Base-by-base conservation (phyloP, 495 filamentous ascomycete species). In the Penicillium coprophilum region DNA sequence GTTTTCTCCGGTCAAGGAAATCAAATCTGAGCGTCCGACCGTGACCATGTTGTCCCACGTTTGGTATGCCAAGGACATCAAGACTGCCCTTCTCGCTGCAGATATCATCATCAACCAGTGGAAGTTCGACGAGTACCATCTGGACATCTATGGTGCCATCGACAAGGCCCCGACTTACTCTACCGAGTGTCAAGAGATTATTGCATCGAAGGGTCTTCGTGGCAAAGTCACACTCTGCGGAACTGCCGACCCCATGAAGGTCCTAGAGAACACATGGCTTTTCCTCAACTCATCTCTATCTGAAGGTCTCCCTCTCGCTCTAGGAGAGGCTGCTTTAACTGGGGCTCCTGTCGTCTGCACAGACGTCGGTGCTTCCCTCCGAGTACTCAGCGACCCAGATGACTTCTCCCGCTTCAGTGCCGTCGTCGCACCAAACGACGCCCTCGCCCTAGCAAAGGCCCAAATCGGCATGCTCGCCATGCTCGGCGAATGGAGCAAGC, bases 251-350 rank as follows among this genome's bases (percentile, higher is more conserved):
- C 80, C 82, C 0, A 75, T 77, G 58, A 77, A 77, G 47, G 84
- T 85, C 7, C 76, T 87, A 3, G 71, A 82, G 39, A 80, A 82
- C 48, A 82, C 82, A 39, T 87, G 84, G 84, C 75, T 86, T 7
- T 87, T 87, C 71, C 73, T 87, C 34, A 87, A 87, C 68, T 87
- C 84, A 0, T 87, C 84, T 5, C 73, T 87, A 3, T 86, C 84
- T 6, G 84, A 87, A 66, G 84, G 84, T 57, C 78, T 87, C 0
- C 84, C 84, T 0, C 71, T 87, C 11, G 84, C 84, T n/a, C 73
- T 87, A 4, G 84, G 83, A 13, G 84, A 87, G 66, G 84, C 84
- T 19, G 84, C 84, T 24, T 65, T 85, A 27, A 85, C 84, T 3
- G 84, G 83, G 19, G 83, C 81, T 0, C 84, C 84, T 4, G 82